Evolutionary conservation across 2,329 filamentous ascomycete genomes (phyloP).

Genomic region (Colletotrichum horii): DNA sequence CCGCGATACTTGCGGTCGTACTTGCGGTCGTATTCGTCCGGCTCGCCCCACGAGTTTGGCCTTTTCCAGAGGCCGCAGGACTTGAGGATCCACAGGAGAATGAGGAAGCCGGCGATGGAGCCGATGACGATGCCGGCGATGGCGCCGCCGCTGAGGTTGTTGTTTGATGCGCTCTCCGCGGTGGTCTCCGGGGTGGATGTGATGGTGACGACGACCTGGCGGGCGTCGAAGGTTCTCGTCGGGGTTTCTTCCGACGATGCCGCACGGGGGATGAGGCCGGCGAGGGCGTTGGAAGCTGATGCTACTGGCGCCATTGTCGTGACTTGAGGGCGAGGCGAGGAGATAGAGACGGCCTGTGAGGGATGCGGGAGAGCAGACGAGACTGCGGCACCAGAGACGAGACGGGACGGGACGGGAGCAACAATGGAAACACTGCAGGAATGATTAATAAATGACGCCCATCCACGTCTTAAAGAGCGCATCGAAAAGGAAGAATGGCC

Average conservation of each 20-base stretch:
- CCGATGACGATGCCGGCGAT: slow-evolving; percentile 59
- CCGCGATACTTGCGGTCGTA: slow-evolving; percentile 2
- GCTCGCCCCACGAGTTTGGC: slow-evolving; percentile 1
- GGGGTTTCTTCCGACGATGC: neutral
- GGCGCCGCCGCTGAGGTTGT: slow-evolving; percentile 48
- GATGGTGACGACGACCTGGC: slow-evolving; percentile 36
- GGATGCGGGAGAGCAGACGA: neutral
- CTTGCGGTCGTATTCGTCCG: neutral
- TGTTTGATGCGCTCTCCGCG: slow-evolving; percentile 22
- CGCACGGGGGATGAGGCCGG: neutral
- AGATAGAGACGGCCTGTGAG: neutral
- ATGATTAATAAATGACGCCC: slow-evolving; percentile 5
- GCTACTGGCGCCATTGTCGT: slow-evolving; percentile 6
- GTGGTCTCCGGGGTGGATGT: slow-evolving; percentile 21
- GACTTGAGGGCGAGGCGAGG: neutral
- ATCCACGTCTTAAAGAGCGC: neutral
- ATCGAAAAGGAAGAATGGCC: neutral
- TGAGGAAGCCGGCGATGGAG: slow-evolving; percentile 48
- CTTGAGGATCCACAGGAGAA: slow-evolving; percentile 52
- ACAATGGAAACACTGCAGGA: neutral
- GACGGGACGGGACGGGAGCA: neutral
- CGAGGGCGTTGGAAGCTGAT: neutral
- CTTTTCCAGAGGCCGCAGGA: slow-evolving; percentile 36
- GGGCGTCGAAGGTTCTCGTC: slow-evolving; percentile 6
- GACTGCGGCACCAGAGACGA: neutral